Conservation (phyloP, 352 stramenopile species). For the Hyaloperonospora brassicae region DNA sequence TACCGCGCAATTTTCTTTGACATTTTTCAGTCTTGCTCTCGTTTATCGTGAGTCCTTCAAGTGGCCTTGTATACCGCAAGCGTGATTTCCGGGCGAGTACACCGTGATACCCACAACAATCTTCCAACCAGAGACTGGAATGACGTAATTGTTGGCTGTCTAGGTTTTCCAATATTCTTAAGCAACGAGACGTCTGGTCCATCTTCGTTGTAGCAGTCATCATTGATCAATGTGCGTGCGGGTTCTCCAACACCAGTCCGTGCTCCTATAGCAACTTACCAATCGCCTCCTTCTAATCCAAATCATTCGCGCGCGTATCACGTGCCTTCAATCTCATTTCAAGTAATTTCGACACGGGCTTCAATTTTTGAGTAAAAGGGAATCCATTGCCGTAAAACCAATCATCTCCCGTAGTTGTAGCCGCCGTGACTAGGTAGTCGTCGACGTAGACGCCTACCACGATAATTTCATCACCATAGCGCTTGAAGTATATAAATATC, state of each 20-base stretch:
- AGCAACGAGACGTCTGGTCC: background rate
- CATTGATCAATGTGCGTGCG: background rate
- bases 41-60: slow-evolving; percentile 1
- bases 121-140: background rate
- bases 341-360: slow-evolving; percentile 17
- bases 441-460: slow-evolving; percentile 25
- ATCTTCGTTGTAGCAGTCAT: background rate
- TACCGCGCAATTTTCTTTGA: slow-evolving; percentile 1
- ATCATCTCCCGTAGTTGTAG: background rate
- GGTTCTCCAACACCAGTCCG: background rate
- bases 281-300: background rate
- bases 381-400: slow-evolving; percentile 1
- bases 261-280: background rate
- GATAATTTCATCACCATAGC: background rate
- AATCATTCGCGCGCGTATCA: background rate
- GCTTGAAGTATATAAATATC: slow-evolving; percentile 19
- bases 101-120: slow-evolving; percentile 4
- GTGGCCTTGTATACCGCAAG: slow-evolving; percentile 20
- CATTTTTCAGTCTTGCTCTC: slow-evolving; percentile 4
- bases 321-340: slow-evolving; percentile 5
- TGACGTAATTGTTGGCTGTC: background rate
- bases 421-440: slow-evolving; percentile 18
- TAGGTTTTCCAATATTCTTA: background rate
- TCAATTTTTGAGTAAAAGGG: slow-evolving; percentile 22
- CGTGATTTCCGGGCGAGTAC: slow-evolving; percentile 20